Percentiles rank a stretch among this genome's conserved stretches.
Conservation (phyloP, 2,329 filamentous ascomycete species). For the Alternaria sp. region DNA sequence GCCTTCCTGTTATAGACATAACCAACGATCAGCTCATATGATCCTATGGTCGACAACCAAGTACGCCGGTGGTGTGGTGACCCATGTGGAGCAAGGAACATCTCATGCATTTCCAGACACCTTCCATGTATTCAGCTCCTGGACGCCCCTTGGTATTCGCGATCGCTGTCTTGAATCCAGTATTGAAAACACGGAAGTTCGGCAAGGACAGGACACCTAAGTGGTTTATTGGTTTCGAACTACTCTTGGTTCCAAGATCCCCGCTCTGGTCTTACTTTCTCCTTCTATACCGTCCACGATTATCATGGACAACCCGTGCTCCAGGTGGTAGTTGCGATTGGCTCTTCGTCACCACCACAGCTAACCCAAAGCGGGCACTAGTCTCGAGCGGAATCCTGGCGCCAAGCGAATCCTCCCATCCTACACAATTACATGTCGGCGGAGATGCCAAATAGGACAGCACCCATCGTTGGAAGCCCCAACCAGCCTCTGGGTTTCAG, state of each 20-base stretch:
- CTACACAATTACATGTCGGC: constrained; percentile 19
- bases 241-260: constrained; percentile 12
- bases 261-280: constrained; percentile 2
- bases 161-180: neutral
- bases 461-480: constrained; percentile 6
- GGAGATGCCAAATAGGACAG: constrained; percentile 17
- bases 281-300: constrained; percentile 15
- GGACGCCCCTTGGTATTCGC: neutral
- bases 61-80: neutral
- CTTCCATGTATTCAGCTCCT: neutral
- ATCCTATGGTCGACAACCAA: neutral
- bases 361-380: constrained; percentile 26
- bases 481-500: constrained; percentile 9
- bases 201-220: constrained; percentile 8
- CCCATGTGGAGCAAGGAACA: neutral
- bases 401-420: constrained; percentile 26
- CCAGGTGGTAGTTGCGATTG: neutral
- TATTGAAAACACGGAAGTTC: constrained; percentile 25
- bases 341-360: constrained; percentile 7
- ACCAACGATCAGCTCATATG: neutral
- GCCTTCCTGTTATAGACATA: neutral
- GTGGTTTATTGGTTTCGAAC: constrained; percentile 2
- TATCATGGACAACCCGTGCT: constrained; percentile 23
- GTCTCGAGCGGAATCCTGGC: constrained; percentile 22
- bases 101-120: neutral